These are phyloP conservation scores for Circinella umbellata DNA, from an alignment of 371 early-diverging fungal genomes.

Conservation along the genomic window DNA sequence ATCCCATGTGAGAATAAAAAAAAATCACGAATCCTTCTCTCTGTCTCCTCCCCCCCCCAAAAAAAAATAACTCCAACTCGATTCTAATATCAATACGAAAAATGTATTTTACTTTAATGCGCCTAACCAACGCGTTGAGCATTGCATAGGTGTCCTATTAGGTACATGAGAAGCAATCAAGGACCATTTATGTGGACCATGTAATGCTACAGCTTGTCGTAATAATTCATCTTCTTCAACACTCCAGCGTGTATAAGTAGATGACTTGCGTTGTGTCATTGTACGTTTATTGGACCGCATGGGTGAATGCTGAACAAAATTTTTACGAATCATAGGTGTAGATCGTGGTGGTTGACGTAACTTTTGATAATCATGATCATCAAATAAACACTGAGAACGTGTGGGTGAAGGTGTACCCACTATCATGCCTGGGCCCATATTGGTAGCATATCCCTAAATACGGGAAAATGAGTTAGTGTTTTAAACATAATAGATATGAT, in stretches of 20 bases:
- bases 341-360: constrained; percentile 21
- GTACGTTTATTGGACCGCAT: constrained; percentile 33
- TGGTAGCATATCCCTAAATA: not conserved
- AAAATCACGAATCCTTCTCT: not conserved
- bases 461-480: too few species aligned
- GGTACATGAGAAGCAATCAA: constrained; percentile 67
- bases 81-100: too few species aligned
- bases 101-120: constrained; percentile 54
- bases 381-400: constrained; percentile 7
- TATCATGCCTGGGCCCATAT: too few species aligned
- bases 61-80: not conserved
- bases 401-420: constrained; percentile 18
- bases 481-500: too few species aligned
- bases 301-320: constrained; percentile 32
- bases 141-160: constrained; percentile 70
- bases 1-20: not conserved
- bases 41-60: too few species aligned
- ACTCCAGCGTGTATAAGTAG: constrained; percentile 56
- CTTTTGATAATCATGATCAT: constrained; percentile 14
- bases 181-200: constrained; percentile 68
- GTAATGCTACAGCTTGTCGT: constrained; percentile 47
- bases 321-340: constrained; percentile 22
- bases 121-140: constrained; percentile 70
- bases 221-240: constrained; percentile 52
- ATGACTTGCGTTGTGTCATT: constrained; percentile 30